Evolutionary conservation across 106 monocot species (phyloP), one percentile per base, ranked within the genome.

Genomic region (Dendrobium chrysotoxum): DNA sequence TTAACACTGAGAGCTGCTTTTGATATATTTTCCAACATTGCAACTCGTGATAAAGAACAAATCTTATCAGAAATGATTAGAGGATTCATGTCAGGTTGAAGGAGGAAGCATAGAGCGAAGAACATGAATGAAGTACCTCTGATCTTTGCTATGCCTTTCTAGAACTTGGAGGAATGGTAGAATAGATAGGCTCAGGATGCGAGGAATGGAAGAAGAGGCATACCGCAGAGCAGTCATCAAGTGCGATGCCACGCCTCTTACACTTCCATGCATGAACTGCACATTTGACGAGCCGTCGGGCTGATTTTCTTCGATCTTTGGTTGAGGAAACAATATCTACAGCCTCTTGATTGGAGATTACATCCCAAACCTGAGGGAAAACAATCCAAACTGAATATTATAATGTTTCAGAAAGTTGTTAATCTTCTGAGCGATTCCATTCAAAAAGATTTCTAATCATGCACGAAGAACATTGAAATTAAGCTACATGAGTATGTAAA

Each of bases 171-270:
- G 35, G 70, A 70, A 35, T 70, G 35, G 28, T 23, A 12, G 70
- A 70, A 70, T 70, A 13, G 35, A 16, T 70, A 3, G 70, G 70
- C 31, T 35, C 35, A 4, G 35, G 70, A 13, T 70, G 70, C 16
- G 72, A 86, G 45, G 81, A 86, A 41, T 89, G 83, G 57, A 97
- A 95, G 88, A 95, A 98, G 78, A 98, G 84, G 72, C 94, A 94
- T 28, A 95, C 79, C 11, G 92, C 98, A 1, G 98, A 95, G 76
- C 98, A 98, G 66, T 98, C 98, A 71, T 98, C 98, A 1, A 89
- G 86, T 9, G 94, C 92, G 7, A 98, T 83, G 20, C 89, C 88
- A 54, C 79, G 79, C 61, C 94, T 89, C 85, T 91, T 92, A 2
- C 86, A 87, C 41, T 84, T 89, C 98, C 98, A 98, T 16, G 90